Percentiles rank a stretch among this genome's conserved stretches.
phyloP scores from a whole-genome alignment of 139 green algal genomes.

The Pleodorina starrii region DNA sequence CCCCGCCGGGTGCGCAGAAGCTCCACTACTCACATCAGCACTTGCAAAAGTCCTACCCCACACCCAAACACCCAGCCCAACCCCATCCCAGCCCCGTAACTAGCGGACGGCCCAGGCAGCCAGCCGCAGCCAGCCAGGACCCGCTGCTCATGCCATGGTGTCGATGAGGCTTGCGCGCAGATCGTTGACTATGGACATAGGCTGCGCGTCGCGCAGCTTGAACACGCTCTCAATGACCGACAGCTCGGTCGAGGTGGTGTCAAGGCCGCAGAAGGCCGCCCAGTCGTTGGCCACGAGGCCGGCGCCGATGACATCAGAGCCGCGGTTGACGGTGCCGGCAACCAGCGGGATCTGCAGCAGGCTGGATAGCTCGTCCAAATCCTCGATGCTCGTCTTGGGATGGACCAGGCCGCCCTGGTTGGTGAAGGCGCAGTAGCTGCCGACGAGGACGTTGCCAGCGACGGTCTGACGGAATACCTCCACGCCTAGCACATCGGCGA shows the following conservation, averaged over 20 bases:
- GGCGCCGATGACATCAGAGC: slow-evolving; percentile 93
- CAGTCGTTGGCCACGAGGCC: slow-evolving; percentile 97
- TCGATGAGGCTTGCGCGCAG: slow-evolving; percentile 95
- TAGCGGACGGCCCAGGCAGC: not conserved
- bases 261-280: slow-evolving; percentile 95
- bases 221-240: slow-evolving; percentile 96
- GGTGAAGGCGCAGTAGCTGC: slow-evolving; percentile 94
- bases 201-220: slow-evolving; percentile 91
- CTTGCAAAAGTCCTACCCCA: not conserved
- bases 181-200: slow-evolving; percentile 89
- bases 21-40: too few species aligned
- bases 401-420: slow-evolving; percentile 97
- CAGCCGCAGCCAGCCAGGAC: too few species aligned
- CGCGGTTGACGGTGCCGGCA: slow-evolving; percentile 97
- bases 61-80: not conserved
- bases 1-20: too few species aligned
- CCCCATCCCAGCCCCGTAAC: not conserved
- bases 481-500: slow-evolving; percentile 97
- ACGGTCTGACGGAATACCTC: slow-evolving; percentile 99
- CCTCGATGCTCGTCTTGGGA: slow-evolving; percentile 96
- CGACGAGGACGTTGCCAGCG: slow-evolving; percentile 94
- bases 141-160: slow-evolving; percentile 85
- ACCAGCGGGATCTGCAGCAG: slow-evolving; percentile 97
- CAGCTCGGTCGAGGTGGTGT: slow-evolving; percentile 98
- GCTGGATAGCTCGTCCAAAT: slow-evolving; percentile 97